phyloP scores from a whole-genome alignment of 208 protist genomes.

The Crithidia thermophila region DNA sequence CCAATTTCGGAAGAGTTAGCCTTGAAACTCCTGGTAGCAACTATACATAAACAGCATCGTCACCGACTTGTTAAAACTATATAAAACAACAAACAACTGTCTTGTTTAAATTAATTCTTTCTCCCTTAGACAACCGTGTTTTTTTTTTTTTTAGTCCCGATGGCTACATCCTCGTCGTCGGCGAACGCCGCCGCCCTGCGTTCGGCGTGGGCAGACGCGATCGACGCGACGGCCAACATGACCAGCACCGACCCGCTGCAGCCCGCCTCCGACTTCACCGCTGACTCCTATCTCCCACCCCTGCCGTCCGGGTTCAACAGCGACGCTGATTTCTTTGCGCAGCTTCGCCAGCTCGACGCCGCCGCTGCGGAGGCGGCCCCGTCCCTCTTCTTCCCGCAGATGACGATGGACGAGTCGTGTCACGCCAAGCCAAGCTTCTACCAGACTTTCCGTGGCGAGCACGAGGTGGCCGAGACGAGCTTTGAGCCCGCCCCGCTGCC shows the following conservation, averaged over 20 bases:
- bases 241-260: slow-evolving; percentile 55
- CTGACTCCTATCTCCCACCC: slow-evolving; percentile 17
- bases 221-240: slow-evolving; percentile 66
- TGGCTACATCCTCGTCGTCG: slow-evolving; percentile 19
- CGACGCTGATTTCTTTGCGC: slow-evolving; percentile 36
- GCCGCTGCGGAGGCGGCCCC: slow-evolving; percentile 41
- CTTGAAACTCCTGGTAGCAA: too few species aligned
- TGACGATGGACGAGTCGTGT: slow-evolving; percentile 68
- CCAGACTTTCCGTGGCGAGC: slow-evolving; percentile 41
- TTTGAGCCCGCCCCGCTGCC: slow-evolving; percentile 21
- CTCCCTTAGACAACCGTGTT: too few species aligned
- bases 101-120: too few species aligned
- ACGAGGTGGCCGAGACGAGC: slow-evolving; percentile 24
- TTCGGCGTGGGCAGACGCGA: slow-evolving; percentile 58
- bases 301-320: slow-evolving; percentile 20
- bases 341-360: slow-evolving; percentile 44
- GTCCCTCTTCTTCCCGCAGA: slow-evolving; percentile 53
- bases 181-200: slow-evolving; percentile 53
- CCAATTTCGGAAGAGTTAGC: too few species aligned
- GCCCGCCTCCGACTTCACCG: slow-evolving; percentile 30
- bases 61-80: too few species aligned
- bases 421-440: slow-evolving; percentile 52
- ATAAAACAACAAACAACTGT: too few species aligned
- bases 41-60: too few species aligned
- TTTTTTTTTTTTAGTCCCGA: not conserved